phyloP scores from a whole-genome alignment of 768 basidiomycete genomes.

The Lactarius pseudohatsudake region DNA sequence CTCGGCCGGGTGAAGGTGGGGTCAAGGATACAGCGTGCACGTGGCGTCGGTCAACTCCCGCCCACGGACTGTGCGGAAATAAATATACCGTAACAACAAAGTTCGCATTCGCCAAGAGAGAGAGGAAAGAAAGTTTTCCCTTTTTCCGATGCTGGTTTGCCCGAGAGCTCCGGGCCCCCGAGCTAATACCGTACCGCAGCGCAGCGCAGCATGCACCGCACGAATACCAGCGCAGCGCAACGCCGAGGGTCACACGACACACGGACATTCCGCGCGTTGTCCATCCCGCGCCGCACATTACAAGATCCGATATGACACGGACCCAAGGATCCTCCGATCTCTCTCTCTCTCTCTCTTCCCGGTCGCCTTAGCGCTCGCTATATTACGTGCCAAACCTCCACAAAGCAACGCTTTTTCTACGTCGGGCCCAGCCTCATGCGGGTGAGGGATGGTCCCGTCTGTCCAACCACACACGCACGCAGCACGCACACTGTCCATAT shows the following conservation, averaged over 20 bases:
- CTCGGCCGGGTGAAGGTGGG: background rate
- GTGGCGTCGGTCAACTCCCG: background rate
- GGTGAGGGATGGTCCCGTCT: background rate
- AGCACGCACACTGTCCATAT: background rate
- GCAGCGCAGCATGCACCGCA: background rate
- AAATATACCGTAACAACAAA: background rate
- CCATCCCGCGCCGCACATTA: background rate
- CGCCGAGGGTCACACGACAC: background rate
- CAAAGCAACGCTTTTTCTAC: background rate
- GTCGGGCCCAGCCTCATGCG: background rate
- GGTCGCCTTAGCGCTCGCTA: background rate
- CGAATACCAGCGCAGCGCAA: background rate
- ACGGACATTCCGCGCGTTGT: background rate
- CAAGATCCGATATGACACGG: background rate
- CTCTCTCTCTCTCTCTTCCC: background rate
- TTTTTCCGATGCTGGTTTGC: background rate
- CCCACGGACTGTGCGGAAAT: background rate
- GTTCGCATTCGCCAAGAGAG: background rate
- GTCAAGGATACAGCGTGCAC: background rate
- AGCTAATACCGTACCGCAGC: background rate
- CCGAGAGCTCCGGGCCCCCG: background rate
- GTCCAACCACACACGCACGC: background rate
- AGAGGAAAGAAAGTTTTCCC: background rate
- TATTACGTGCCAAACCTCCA: background rate
- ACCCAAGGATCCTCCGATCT: background rate